Conservation (phyloP, 345 rosid species). For the Erysimum cheiranthoides region DNA sequence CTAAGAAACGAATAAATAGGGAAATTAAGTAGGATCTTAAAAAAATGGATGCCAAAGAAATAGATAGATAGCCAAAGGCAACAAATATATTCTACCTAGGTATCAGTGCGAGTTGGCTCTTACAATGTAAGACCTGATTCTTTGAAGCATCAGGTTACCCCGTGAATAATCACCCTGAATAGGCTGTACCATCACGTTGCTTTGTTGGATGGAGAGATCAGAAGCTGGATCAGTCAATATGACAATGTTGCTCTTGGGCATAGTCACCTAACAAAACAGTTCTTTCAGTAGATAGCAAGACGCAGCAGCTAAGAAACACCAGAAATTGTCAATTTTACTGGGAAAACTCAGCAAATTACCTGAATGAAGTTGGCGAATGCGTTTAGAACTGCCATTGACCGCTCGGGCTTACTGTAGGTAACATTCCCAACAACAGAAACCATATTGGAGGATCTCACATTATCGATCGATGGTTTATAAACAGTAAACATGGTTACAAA, state of each 20-base stretch:
- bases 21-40: background rate
- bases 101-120: constrained; percentile 62
- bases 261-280: constrained; percentile 58
- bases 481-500: constrained; percentile 81
- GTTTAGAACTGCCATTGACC: constrained; percentile 74
- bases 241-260: constrained; percentile 75
- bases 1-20: background rate
- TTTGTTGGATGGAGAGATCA: constrained; percentile 58
- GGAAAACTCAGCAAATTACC: constrained; percentile 50
- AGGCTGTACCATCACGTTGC: constrained; percentile 65
- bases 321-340: background rate
- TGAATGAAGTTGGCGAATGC: constrained; percentile 73
- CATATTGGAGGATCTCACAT: constrained; percentile 52
- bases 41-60: constrained; percentile 6
- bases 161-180: constrained; percentile 83
- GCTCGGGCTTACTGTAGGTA: constrained; percentile 68
- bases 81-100: constrained; percentile 60
- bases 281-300: background rate
- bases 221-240: constrained; percentile 91
- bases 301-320: constrained; percentile 8
- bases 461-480: constrained; percentile 56
- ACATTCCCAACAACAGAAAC: constrained; percentile 79
- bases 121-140: constrained; percentile 99
- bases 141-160: constrained; percentile 93
- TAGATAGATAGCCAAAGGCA: constrained; percentile 7